Base-by-base conservation (phyloP, 2,329 filamentous ascomycete species). In the Grosmannia huntii region DNA sequence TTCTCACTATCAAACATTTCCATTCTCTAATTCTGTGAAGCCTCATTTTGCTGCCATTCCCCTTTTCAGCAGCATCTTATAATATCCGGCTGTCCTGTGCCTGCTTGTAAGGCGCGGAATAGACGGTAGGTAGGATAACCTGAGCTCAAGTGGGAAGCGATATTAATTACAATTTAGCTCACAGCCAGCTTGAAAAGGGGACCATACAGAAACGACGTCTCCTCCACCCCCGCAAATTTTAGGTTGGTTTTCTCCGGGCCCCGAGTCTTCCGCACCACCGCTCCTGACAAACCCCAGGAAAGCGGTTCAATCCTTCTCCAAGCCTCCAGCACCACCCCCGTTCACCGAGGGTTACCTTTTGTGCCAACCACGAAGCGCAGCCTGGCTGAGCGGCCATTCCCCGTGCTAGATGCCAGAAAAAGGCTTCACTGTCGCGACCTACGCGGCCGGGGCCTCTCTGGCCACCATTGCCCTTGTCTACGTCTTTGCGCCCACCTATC, bases 401-500 rank as follows among this genome's bases (percentile, higher is more conserved):
- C 10, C 27, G 36, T 23, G 44, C 5, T 56, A 59, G 50, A 92
- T 94, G 89, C 88, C 87, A 66, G 88, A 94, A 69, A 90, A 87
- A 75, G 84, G 85, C 58, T 79, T 89, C 60, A 90, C 86, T 9
- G 86, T 94, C 66, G 89, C 90, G 65, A 90, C 89, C 51, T 99
- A 99, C 73, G 94, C 94, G 67, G 94, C 92, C 60, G 92, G 92
- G 65, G 94, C 92, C 61, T 96, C 91, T 57, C 86, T 99, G 62
- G 94, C 94, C 58, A 94, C 94, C 62, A 89, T 95, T 62, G 92
- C 94, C 36, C 82, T 97, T 59, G 89, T 97, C 70, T 99, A 97
- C 73, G 92, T 97, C 65, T 97, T 99, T 73, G 90, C 87, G 10
- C 94, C 94, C n/a, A 97, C 91, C 56, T 97, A 92, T 72, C 89